Percentiles rank a stretch among this genome's conserved stretches.
phyloP scores from a whole-genome alignment of 352 stramenopile species.

The Thalassiosira exigua region DNA sequence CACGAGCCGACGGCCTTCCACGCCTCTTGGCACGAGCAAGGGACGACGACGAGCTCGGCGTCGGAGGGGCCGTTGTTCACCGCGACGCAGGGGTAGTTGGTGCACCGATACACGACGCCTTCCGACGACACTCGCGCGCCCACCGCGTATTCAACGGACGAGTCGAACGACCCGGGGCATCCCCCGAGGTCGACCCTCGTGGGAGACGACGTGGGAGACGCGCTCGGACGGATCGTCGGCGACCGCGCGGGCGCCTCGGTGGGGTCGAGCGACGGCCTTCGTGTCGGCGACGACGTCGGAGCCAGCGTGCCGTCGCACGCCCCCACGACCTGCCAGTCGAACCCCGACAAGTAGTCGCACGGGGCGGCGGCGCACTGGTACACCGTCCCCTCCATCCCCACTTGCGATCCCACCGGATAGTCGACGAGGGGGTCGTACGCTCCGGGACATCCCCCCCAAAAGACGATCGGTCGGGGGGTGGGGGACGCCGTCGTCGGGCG shows the following conservation, averaged over 20 bases:
- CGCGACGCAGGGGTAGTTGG: slow-evolving; percentile 6
- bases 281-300: neutral
- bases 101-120: slow-evolving; percentile 25
- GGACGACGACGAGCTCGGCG: neutral
- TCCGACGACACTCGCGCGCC: slow-evolving; percentile 6
- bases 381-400: slow-evolving; percentile 16
- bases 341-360: no score
- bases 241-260: neutral
- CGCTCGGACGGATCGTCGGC: neutral
- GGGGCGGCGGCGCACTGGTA: slow-evolving; percentile 23
- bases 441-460: slow-evolving; percentile 17
- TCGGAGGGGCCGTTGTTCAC: neutral
- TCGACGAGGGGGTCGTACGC: slow-evolving; percentile 5
- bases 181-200: slow-evolving; percentile 10
- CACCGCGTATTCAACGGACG: slow-evolving; percentile 9
- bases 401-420: slow-evolving; percentile 12
- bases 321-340: no score
- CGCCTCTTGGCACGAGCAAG: slow-evolving; percentile 13
- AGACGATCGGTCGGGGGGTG: neutral
- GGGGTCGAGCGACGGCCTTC: neutral
- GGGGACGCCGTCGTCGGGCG: slow-evolving; percentile 8
- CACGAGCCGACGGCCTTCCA: slow-evolving; percentile 25
- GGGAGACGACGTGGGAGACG: slow-evolving; percentile 6
- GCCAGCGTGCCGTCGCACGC: no score
- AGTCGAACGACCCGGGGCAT: slow-evolving; percentile 9